Evolutionary conservation across 176 grass and related monocot species (phyloP), one percentile per base, ranked within the genome.

Genomic region (Sorghum bicolor): DNA sequence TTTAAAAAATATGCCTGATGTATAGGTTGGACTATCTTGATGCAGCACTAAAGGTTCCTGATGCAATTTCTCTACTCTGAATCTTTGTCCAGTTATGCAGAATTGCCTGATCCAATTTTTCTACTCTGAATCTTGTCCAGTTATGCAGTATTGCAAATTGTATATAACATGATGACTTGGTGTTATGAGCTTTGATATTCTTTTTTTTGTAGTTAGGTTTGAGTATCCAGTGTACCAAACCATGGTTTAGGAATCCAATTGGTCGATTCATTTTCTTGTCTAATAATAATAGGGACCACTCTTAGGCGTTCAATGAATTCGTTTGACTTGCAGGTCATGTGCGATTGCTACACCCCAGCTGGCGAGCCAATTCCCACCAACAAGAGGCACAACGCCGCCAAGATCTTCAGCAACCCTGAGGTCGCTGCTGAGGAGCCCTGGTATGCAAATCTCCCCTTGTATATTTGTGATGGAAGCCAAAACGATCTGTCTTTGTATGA

Each of bases 301-400:
- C 20, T 58, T 58, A 20, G 32, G 4, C 5, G 11, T 70, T 22
- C 24, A 68, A 38, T 90, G 73, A 90, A 91, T 45, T 84, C 2
- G 5, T 47, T 67, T 83, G 24, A 89, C 77, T 9, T 25, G 37
- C 83, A 99, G 97, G 97, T 99, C 58, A 96, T 99, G 84, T 99
- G 97, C 81, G 97, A 99, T 80, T 99, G 97, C 77, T 99, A 99
- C 80, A 99, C 97, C 6, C 97, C 97, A 79, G 89, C 84, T 26
- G 97, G 97, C 39, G 93, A 92, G 82, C 88, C 97, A 5, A 99
- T 99, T 66, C 93, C 93, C 12, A 99, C 93, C 20, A 99, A 99
- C 86, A 99, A 99, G 83, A 92, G 97, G 70, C 6, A 71, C 40
- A 78, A 81, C 9, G 97, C 97, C 20, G 97, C 93, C 17, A 92